Percentiles rank a stretch among this genome's conserved stretches.
These are phyloP conservation scores for Taiwanofungus camphoratus DNA, from an alignment of 1,284 basidiomycete genomes.

Conservation along the genomic window DNA sequence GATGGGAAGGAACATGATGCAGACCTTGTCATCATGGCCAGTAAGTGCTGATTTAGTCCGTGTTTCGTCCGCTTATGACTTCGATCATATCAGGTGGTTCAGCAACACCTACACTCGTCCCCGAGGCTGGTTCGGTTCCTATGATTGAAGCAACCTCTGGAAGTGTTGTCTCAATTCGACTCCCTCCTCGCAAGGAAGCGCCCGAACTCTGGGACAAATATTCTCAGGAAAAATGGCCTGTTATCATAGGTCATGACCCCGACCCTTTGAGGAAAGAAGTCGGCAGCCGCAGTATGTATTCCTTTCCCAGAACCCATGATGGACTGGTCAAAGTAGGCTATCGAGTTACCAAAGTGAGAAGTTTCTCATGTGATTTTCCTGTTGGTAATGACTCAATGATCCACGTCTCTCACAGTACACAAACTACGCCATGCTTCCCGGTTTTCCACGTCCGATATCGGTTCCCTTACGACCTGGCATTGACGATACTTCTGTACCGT, in stretches of 20 bases:
- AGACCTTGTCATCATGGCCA: conserved; percentile 10
- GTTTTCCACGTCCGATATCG: conserved; percentile 5
- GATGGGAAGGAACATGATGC: conserved; percentile 7
- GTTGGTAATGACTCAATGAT: no score
- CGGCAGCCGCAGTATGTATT: conserved; percentile 9
- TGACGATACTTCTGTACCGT: conserved; percentile 8
- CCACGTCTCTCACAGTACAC: conserved; percentile 8
- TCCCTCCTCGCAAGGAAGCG: conserved; percentile 9
- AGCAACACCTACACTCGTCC: conserved; percentile 9
- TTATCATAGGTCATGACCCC: conserved; percentile 10
- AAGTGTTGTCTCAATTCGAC: conserved; percentile 8
- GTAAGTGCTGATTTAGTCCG: conserved; percentile 1
- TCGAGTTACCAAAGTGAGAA: conserved; percentile 9
- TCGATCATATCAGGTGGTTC: conserved; percentile 4
- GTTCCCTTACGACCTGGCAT: conserved; percentile 8
- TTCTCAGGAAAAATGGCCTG: conserved; percentile 6
- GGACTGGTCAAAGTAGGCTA: conserved; percentile 11
- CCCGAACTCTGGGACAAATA: conserved; percentile 12
- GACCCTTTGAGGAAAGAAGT: conserved; percentile 7
- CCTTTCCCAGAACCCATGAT: conserved; percentile 8
- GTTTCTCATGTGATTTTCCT: not conserved
- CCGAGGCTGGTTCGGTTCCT: conserved; percentile 7
- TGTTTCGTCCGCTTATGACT: not conserved
- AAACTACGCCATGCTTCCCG: conserved; percentile 10
- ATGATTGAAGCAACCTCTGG: conserved; percentile 10